Conservation (phyloP, 139 green algal genomes). For the Chlamydomonas eustigma region DNA sequence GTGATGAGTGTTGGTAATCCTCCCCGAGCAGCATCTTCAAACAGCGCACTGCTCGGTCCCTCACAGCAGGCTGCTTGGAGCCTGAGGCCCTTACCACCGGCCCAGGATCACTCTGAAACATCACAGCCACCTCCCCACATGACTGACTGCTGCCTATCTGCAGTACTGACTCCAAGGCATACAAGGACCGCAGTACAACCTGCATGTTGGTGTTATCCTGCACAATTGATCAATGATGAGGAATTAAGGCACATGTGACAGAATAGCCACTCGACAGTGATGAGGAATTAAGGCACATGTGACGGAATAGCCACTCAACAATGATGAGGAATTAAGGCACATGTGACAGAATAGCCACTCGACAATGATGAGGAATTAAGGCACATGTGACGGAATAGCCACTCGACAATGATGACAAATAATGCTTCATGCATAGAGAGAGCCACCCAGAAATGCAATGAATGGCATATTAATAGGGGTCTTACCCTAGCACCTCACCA, state of each 20-base stretch:
- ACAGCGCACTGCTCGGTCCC: slow-evolving; percentile 29
- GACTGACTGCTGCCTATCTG: slow-evolving; percentile 46
- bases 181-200: slow-evolving; percentile 61
- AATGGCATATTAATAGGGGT: not conserved
- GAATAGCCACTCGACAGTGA: not conserved
- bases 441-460: not conserved
- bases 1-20: not conserved
- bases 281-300: no score
- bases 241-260: not conserved
- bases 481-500: slow-evolving; percentile 53
- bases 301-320: no score
- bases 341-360: no score
- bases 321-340: no score
- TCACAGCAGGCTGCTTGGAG: slow-evolving; percentile 45
- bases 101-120: slow-evolving; percentile 62
- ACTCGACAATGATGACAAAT: no score
- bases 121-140: slow-evolving; percentile 61
- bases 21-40: not conserved
- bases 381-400: no score
- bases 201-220: slow-evolving; percentile 47
- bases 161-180: slow-evolving; percentile 65
- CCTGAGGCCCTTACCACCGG: slow-evolving; percentile 27
- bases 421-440: not conserved
- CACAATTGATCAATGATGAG: not conserved
- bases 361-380: no score